Evolutionary conservation across 352 stramenopile species (phyloP), one percentile per base, ranked within the genome.

Genomic region (Pseudoperonospora humuli): DNA sequence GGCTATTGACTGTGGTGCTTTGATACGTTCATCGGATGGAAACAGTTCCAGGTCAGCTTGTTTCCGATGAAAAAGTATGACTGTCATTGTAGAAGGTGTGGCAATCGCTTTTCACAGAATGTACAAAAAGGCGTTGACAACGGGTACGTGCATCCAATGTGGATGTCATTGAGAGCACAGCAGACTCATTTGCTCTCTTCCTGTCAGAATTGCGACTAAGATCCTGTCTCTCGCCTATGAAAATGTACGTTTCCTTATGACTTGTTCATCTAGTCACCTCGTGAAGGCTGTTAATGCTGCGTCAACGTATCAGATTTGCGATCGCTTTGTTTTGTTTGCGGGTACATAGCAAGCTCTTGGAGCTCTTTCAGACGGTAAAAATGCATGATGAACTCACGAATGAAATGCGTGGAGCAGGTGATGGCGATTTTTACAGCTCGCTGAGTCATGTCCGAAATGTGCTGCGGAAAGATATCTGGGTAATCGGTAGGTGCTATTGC

Each of bases 61-160:
- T 93, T 88, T 49, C 67, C 70, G 3, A 93, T 86, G 74, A 93
- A 93, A 56, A 81, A 76, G 26, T 90, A 88, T 52, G 57, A 56
- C 21, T 93, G 80, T 28, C 54, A 81, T 35, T 93, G 80, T 47
- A 55, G 46, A 20, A 65, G 47, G 24, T 93, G 80, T 32, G 70
- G 73, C 7, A 64, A 75, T 39, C 27, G 65, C 19, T 93, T 93
- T 34, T 70, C 54, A 5, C 75, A 93, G 38, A 75, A 84, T 27
- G 75, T 93, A 9, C 80, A 93, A 26, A 90, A 93, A 57, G 80
- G 80, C 24, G 80, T 93, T 20, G 80, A 93, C 63, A 93, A 93
- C 46, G 80, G 77, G 80, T 93, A n/a, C 20, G 70, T 50, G 5
- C 7, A 14, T 37, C 14, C 4, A 32, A 20, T 32, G 39, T 4